Conservation (phyloP, 2,329 filamentous ascomycete genomes). For the Colletotrichum lini region DNA sequence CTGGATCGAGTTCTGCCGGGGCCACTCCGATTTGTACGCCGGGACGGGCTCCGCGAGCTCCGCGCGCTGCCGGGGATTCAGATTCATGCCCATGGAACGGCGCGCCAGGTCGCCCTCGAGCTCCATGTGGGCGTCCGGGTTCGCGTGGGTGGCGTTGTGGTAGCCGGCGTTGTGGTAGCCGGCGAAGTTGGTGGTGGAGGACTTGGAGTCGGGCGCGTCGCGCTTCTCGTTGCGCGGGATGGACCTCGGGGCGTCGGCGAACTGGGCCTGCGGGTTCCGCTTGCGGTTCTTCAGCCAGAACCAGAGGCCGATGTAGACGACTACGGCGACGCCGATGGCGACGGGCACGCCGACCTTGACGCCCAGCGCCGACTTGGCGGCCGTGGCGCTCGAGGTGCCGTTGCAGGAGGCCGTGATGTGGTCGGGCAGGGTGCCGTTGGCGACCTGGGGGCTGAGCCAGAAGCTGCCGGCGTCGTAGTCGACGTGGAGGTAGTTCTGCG, state of each 20-base stretch:
- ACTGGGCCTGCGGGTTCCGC: not conserved
- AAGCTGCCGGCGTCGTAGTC: conserved; percentile 40
- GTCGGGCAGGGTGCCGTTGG: conserved; percentile 34
- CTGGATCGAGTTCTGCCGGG: conserved; percentile 35
- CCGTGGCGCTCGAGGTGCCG: not conserved
- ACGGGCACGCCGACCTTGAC: conserved; percentile 33
- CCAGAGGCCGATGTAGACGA: conserved; percentile 20
- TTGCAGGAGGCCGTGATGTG: conserved; percentile 35
- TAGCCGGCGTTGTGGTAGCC: conserved; percentile 22
- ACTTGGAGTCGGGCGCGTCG: conserved; percentile 35
- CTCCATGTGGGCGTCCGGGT: conserved; percentile 27
- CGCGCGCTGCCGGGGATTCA: conserved; percentile 1
- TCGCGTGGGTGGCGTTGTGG: conserved; percentile 21
- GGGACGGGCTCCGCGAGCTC: conserved; percentile 30
- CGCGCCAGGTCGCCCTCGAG: conserved; percentile 30
- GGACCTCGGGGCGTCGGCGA: conserved; percentile 9
- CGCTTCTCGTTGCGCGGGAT: conserved; percentile 38
- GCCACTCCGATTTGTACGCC: conserved; percentile 36
- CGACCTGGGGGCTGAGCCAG: conserved; percentile 42
- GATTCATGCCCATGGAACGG: not conserved
- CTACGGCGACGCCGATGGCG: conserved; percentile 20
- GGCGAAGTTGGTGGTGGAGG: conserved; percentile 34
- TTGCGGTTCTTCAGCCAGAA: conserved; percentile 36
- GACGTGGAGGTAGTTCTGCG: conserved; percentile 42
- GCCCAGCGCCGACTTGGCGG: not conserved